A percentile compares a stretch with the other conserved stretches of the same genome.
Conservation (phyloP, 176 grass and related monocot species). For the Cenchrus fungigraminus region DNA sequence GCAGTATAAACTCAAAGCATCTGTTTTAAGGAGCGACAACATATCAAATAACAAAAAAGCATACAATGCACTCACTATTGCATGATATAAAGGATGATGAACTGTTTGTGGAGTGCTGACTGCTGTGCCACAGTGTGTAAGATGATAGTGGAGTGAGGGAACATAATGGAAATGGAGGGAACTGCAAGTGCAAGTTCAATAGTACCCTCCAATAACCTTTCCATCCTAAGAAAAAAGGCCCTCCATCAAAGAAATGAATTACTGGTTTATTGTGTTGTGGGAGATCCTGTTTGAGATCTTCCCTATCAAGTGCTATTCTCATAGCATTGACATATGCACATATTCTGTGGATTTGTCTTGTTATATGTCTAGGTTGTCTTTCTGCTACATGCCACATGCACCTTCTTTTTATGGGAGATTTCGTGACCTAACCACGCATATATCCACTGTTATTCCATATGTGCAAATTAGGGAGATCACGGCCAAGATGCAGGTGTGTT, state of each 20-base stretch:
- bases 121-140: constrained; percentile 45
- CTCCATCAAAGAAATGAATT: constrained; percentile 38
- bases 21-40: neutral
- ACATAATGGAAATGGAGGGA: constrained; percentile 40
- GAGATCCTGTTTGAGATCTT: constrained; percentile 61
- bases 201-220: constrained; percentile 38
- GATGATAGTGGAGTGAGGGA: constrained; percentile 45
- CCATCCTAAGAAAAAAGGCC: neutral
- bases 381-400: constrained; percentile 28
- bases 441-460: constrained; percentile 40
- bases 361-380: constrained; percentile 30
- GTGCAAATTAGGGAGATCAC: constrained; percentile 39
- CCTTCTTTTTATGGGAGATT: constrained; percentile 43
- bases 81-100: constrained; percentile 36
- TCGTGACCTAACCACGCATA: constrained; percentile 46
- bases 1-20: neutral
- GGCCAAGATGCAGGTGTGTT: constrained; percentile 49
- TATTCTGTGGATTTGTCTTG: constrained; percentile 49
- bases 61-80: constrained; percentile 40
- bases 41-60: constrained; percentile 27
- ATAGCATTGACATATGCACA: constrained; percentile 37
- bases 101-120: constrained; percentile 43
- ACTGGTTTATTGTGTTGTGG: constrained; percentile 41
- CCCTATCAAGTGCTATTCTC: constrained; percentile 44
- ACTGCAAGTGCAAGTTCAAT: constrained; percentile 61